Conservation (phyloP, 2,329 filamentous ascomycete species). For the Epichloe sibirici region DNA sequence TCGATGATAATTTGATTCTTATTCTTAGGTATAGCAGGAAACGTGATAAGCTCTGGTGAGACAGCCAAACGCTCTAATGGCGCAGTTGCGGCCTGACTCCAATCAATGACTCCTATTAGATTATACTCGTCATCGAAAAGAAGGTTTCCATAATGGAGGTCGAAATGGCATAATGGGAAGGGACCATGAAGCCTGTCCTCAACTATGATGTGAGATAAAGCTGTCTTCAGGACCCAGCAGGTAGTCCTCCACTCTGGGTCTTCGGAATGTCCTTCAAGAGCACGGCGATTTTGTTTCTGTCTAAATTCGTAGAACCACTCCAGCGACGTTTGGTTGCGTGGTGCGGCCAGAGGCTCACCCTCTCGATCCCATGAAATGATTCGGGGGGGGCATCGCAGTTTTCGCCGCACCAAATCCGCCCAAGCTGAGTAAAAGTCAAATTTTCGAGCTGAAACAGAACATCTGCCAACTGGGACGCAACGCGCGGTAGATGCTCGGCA, state of each 20-base stretch:
- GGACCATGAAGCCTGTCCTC: constrained; percentile 6
- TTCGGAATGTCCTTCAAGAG: constrained; percentile 2
- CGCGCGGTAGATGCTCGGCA: neutral
- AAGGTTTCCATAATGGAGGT: constrained; percentile 6
- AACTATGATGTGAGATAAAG: constrained; percentile 4
- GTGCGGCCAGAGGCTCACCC: neutral
- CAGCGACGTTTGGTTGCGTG: constrained; percentile 4
- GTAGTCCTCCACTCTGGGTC: constrained; percentile 5
- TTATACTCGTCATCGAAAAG: constrained; percentile 6
- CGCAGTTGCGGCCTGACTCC: constrained; percentile 1
- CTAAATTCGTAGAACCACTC: constrained; percentile 6
- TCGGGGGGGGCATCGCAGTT: constrained; percentile 7
- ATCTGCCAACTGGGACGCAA: constrained; percentile 1
- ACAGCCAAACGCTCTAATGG: constrained; percentile 6
- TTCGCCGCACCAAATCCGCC: constrained; percentile 7
- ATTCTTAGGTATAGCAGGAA: constrained; percentile 1
- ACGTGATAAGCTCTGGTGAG: constrained; percentile 6
- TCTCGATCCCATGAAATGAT: constrained; percentile 3
- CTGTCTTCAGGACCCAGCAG: constrained; percentile 5
- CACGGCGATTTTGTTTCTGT: constrained; percentile 1
- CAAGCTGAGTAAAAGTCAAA: constrained; percentile 4
- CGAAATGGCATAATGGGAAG: constrained; percentile 6
- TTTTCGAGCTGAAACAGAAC: constrained; percentile 7
- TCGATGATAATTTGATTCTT: constrained; percentile 4
- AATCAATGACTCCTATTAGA: constrained; percentile 3